Evolutionary conservation across 2,329 filamentous ascomycete genomes (phyloP).

Genomic region (Diaporthe ilicicola): DNA sequence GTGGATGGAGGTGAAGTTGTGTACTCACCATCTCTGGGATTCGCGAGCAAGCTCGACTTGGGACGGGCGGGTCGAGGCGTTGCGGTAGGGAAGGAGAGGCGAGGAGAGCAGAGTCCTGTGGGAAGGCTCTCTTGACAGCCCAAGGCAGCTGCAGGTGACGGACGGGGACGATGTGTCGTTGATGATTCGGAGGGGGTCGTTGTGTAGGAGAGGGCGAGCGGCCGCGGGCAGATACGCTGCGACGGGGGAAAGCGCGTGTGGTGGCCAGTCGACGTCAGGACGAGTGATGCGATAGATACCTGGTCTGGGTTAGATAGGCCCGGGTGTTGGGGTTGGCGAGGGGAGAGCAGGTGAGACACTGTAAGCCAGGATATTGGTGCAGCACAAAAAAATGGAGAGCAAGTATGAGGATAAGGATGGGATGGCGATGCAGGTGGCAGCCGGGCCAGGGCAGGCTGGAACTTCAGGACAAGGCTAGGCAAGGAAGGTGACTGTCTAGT

Average conservation of each 20-base stretch:
- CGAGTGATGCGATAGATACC: slow-evolving; percentile 21
- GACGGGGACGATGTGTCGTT: background rate
- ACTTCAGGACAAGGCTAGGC: background rate
- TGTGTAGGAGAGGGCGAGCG: slow-evolving; percentile 1
- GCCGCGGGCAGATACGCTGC: slow-evolving; percentile 18
- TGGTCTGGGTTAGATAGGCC: slow-evolving; percentile 12
- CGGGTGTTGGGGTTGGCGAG: slow-evolving; percentile 15
- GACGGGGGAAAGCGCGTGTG: slow-evolving; percentile 25
- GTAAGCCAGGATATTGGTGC: slow-evolving; percentile 14
- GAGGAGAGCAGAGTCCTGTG: slow-evolving; percentile 4
- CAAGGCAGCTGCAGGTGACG: slow-evolving; percentile 24
- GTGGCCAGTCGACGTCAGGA: slow-evolving; percentile 24
- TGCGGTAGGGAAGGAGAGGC: slow-evolving; percentile 15
- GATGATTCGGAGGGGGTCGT: background rate
- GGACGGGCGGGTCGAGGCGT: background rate
- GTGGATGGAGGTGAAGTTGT: slow-evolving; percentile 23
- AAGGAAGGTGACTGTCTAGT: background rate
- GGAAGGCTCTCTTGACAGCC: slow-evolving; percentile 17
- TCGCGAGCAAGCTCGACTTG: slow-evolving; percentile 22
- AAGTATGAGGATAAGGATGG: background rate
- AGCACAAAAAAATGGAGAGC: slow-evolving; percentile 12
- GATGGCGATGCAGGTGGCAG: background rate
- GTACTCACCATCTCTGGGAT: slow-evolving; percentile 28
- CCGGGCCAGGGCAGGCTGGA: background rate
- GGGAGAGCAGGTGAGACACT: slow-evolving; percentile 18